Conservation (phyloP, 75 land plant genomes). For the Sequoiadendron giganteum region DNA sequence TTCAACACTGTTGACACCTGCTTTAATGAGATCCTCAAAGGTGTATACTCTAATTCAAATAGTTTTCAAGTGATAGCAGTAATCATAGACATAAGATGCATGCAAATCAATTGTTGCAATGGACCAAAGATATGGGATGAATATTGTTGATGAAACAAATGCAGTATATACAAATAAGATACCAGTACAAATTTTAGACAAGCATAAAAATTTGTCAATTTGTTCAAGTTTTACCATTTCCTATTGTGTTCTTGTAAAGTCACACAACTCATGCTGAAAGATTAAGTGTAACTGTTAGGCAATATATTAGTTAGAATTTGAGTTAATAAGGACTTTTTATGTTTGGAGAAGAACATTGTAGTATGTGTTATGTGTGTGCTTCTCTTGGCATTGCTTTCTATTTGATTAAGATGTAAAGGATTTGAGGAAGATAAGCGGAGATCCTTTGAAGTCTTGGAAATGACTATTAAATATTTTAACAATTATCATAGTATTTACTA, state of each 20-base stretch:
- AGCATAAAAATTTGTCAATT: neutral
- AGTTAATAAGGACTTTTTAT: neutral
- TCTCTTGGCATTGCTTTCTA: no score
- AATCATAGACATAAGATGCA: neutral
- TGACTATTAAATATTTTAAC: no score
- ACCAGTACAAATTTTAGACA: neutral
- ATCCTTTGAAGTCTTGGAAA: no score
- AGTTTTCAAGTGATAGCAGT: neutral
- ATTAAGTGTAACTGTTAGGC: neutral
- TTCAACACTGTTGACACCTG: conserved; percentile 78
- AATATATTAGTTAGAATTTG: neutral
- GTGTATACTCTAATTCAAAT: conserved; percentile 18
- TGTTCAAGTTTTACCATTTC: neutral
- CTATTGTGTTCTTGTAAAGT: neutral
- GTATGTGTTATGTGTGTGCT: no score
- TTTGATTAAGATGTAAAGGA: no score
- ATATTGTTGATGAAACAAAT: neutral
- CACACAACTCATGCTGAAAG: neutral
- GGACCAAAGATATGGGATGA: neutral
- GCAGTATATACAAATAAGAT: neutral
- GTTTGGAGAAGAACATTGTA: no score
- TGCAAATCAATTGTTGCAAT: neutral
- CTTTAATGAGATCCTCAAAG: conserved; percentile 81
- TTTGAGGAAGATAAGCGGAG: no score
- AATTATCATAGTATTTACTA: no score